phyloP scores from a whole-genome alignment of 495 filamentous ascomycete species.

The Tuber umbilicatum region DNA sequence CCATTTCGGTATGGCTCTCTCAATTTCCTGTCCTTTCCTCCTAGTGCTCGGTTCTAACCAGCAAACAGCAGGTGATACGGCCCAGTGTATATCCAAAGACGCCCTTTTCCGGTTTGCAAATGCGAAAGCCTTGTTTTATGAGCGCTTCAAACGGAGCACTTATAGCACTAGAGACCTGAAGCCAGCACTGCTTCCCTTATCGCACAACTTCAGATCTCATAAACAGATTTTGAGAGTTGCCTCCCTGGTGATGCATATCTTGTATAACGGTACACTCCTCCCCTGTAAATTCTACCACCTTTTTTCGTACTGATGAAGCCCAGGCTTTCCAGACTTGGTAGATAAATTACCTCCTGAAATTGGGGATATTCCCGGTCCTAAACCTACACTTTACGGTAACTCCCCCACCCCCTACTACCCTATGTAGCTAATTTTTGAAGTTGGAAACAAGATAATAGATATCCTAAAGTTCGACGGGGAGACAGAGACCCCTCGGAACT shows the following conservation, averaged over 20 bases:
- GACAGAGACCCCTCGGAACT: background rate
- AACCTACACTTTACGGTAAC: conserved; percentile 42
- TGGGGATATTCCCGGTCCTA: conserved; percentile 44
- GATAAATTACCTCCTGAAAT: conserved; percentile 46
- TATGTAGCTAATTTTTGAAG: conserved; percentile 4
- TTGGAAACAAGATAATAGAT: background rate
- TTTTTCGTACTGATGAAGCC: background rate
- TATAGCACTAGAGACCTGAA: conserved; percentile 30
- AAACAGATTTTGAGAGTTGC: background rate
- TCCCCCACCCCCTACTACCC: background rate
- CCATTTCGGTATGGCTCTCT: conserved; percentile 43
- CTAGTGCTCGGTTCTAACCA: background rate
- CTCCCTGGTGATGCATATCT: background rate
- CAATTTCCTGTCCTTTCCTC: background rate
- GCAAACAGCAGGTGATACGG: conserved; percentile 22
- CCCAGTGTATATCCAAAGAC: no score
- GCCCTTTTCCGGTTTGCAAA: conserved; percentile 46
- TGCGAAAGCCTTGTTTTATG: conserved; percentile 45
- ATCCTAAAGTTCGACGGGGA: no score
- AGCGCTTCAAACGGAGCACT: conserved; percentile 36
- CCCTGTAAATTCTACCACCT: background rate
- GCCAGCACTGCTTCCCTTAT: conserved; percentile 24
- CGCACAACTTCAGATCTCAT: background rate
- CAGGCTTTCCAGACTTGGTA: conserved; percentile 45
- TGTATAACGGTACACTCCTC: conserved; percentile 9